A percentile compares a stretch with the other conserved stretches of the same genome.
Conservation (phyloP, 257 asterid species). For the Salvia miltiorrhiza region DNA sequence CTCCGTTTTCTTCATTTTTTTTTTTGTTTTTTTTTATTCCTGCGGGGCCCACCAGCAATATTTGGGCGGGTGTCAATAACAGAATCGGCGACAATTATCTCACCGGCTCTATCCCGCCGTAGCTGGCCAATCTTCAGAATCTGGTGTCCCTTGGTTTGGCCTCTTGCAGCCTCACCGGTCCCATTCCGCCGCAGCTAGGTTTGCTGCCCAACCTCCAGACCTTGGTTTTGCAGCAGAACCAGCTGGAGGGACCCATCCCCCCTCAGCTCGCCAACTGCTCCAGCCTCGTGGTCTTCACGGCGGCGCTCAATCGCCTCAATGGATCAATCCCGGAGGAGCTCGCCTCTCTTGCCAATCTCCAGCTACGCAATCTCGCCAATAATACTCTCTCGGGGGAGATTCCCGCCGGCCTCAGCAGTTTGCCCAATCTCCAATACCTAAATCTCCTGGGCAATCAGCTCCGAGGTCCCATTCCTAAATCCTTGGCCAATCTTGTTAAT, state of each 20-base stretch:
- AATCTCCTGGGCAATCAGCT: constrained; percentile 73
- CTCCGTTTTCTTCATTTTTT: no score
- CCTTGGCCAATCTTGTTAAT: constrained; percentile 38
- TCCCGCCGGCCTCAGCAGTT: constrained; percentile 46
- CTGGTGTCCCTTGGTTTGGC: constrained; percentile 63
- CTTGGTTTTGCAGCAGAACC: constrained; percentile 61
- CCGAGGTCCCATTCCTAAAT: constrained; percentile 58
- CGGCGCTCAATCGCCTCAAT: constrained; percentile 54
- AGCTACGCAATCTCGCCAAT: constrained; percentile 58
- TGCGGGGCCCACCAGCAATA: no score
- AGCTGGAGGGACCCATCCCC: constrained; percentile 62
- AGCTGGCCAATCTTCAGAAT: constrained; percentile 43
- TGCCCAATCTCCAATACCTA: constrained; percentile 47
- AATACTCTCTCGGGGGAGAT: constrained; percentile 67
- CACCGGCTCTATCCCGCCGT: constrained; percentile 59
- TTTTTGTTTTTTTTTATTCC: no score
- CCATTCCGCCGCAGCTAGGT: constrained; percentile 64
- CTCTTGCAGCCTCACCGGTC: constrained; percentile 60
- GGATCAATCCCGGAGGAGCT: constrained; percentile 65
- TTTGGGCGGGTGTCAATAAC: no score
- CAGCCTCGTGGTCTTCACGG: constrained; percentile 53
- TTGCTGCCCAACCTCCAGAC: constrained; percentile 34
- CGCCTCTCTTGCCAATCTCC: constrained; percentile 41
- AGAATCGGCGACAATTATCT: constrained; percentile 72
- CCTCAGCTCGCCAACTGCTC: constrained; percentile 56